Conservation (phyloP, 306 rosid genomes). For the Malus sylvestris region DNA sequence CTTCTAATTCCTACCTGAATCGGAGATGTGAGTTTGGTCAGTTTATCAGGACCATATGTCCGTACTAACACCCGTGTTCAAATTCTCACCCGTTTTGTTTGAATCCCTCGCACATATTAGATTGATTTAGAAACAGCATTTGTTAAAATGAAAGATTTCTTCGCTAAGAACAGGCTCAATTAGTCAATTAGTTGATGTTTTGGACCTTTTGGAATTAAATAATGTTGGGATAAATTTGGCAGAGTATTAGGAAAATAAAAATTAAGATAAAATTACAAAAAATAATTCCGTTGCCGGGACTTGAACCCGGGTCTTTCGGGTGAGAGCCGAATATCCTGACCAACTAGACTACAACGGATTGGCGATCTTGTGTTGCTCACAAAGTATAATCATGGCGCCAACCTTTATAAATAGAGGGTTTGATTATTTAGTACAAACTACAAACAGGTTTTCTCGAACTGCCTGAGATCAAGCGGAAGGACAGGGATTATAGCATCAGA, state of each 20-base stretch:
- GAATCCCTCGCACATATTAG: no score
- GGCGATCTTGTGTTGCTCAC: background rate
- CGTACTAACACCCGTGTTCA: background rate
- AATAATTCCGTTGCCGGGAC: background rate
- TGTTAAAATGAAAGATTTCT: no score
- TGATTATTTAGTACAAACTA: background rate
- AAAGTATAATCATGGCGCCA: background rate
- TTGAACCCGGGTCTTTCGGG: background rate
- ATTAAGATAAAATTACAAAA: background rate
- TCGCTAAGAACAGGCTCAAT: no score
- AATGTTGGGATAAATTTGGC: background rate
- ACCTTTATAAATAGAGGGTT: background rate
- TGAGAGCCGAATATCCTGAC: background rate
- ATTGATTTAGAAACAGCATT: no score
- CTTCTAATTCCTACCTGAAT: background rate
- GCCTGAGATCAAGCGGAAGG: constrained; percentile 95
- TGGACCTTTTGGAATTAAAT: background rate
- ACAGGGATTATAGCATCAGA: constrained; percentile 98
- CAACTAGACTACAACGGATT: constrained; percentile 31
- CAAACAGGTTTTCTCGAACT: constrained; percentile 77
- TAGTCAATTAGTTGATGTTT: background rate
- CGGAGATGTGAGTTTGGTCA: background rate
- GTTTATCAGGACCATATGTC: background rate
- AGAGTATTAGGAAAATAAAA: no score
- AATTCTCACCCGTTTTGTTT: background rate